Evolutionary conservation across 768 basidiomycete species (phyloP), one percentile per base, ranked within the genome.

Genomic region (Coprinopsis strossmayeri): DNA sequence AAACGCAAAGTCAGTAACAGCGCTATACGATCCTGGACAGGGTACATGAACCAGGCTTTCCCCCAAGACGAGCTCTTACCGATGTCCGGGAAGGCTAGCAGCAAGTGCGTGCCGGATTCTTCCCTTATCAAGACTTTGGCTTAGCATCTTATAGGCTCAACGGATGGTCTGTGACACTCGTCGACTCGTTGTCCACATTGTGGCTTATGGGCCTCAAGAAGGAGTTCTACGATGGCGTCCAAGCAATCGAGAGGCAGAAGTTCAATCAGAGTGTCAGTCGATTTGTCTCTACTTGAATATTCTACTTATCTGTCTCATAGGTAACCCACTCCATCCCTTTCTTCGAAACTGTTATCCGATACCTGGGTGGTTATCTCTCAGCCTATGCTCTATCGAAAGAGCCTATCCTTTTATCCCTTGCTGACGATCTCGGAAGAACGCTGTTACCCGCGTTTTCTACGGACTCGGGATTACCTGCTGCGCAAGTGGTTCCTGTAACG

Each of bases 171-270:
- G 71, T 86, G 11, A 80, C 84, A 3, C 64, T 91, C 38, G 70
- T 89, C 44, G 91, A 93, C 55, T 78, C 85, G 0, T 69, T 93
- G 32, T 87, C 90, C 57, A 87, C 87, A 1, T 79, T 94, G 71
- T 78, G 82, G 68, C 73, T 93, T 35, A 83, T 91, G 80, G 87
- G 76, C 4, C 68, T 91, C n/a, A 65, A 77, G 21, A 72, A 81
- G 0, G 79, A 91, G 54, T 91, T 88, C 56, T 60, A 73, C 30
- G 67, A 77, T 1, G 80, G 81, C 1, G 59, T 87, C 2, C 68
- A 72, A 7, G 66, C 70, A 30, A 66, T 83, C 18, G 67, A 68
- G 11, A 64, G 69, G n/a, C 63, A 68, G 40, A 69, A 69, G 15
- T 81, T 82, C 47, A 64, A 32, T n/a, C 58, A 52, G 59, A 70